A percentile compares a stretch with the other conserved stretches of the same genome.
Evolutionary conservation across 257 asterid genomes (phyloP).

Genomic region (Solanum dulcamara): DNA sequence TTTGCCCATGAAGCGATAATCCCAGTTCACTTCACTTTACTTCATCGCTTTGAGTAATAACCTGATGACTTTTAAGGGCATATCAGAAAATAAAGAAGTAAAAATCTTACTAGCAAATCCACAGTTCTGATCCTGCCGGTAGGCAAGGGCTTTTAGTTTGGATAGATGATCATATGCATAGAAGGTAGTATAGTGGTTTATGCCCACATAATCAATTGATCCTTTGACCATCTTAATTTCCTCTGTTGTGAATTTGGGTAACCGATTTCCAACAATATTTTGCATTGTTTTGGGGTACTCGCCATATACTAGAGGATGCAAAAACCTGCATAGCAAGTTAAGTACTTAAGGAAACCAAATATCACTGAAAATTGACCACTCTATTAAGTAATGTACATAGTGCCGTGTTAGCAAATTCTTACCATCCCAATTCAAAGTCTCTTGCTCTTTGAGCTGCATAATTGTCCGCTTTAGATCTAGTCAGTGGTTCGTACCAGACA

Average conservation of each 20-base stretch:
- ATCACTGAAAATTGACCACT: background rate
- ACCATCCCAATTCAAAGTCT: conserved; percentile 93
- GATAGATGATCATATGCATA: conserved; percentile 44
- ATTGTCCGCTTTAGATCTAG: conserved; percentile 22
- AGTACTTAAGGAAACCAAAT: conserved; percentile 28
- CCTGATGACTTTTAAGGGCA: background rate
- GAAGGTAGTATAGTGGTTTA: conserved; percentile 66
- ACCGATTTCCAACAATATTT: conserved; percentile 26
- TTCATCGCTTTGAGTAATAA: background rate
- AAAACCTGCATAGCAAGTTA: conserved; percentile 23
- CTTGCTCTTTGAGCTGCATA: conserved; percentile 84
- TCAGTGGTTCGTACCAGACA: conserved; percentile 57
- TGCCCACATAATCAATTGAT: conserved; percentile 67
- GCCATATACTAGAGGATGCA: conserved; percentile 64
- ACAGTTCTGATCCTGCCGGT: conserved; percentile 64
- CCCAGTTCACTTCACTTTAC: too few relatives aligned
- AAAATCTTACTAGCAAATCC: conserved; percentile 59
- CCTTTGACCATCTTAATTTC: conserved; percentile 35
- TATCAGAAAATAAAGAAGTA: background rate
- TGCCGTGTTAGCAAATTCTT: too few relatives aligned
- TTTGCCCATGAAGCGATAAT: too few relatives aligned
- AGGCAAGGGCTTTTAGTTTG: conserved; percentile 32
- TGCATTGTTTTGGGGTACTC: conserved; percentile 78
- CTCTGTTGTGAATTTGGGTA: conserved; percentile 49
- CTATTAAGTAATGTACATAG: conserved; percentile 19